Percentiles rank a stretch among this genome's conserved stretches.
These are phyloP conservation scores for Xylariaceae sp. DNA, from an alignment of 2,329 filamentous ascomycete genomes.

Conservation along the genomic window DNA sequence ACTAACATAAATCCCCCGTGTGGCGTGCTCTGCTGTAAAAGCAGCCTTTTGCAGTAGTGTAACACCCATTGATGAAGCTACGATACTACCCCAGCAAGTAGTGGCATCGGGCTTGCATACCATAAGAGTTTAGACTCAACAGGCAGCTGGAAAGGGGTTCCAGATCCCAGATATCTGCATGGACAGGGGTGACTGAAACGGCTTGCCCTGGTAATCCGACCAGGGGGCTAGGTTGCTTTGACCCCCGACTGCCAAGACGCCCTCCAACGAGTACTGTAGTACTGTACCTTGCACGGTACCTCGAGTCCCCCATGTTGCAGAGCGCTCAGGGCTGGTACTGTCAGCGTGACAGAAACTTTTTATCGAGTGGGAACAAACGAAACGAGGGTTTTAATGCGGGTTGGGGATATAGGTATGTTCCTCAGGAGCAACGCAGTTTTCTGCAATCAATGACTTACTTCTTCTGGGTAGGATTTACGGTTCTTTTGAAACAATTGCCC, in stretches of 20 bases:
- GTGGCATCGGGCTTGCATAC: slow-evolving; percentile 36
- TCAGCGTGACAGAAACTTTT: slow-evolving; percentile 26
- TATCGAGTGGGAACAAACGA: slow-evolving; percentile 4
- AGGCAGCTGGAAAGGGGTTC: slow-evolving; percentile 27
- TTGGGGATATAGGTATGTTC: slow-evolving; percentile 8
- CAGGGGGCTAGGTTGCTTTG: slow-evolving; percentile 31
- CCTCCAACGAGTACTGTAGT: slow-evolving; percentile 18
- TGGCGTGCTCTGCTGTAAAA: neutral
- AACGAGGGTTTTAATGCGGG: slow-evolving; percentile 1
- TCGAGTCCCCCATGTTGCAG: slow-evolving; percentile 13
- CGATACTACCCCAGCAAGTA: slow-evolving; percentile 26
- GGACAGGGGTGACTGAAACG: slow-evolving; percentile 43
- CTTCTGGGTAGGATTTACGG: neutral
- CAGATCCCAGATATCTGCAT: slow-evolving; percentile 40
- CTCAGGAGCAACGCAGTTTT: neutral
- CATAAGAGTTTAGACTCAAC: slow-evolving; percentile 37
- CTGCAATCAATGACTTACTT: neutral
- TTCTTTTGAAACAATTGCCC: neutral
- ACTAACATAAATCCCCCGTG: slow-evolving; percentile 11
- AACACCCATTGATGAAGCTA: slow-evolving; percentile 23
- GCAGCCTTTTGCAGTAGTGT: slow-evolving; percentile 3
- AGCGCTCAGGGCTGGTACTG: slow-evolving; percentile 2
- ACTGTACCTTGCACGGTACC: slow-evolving; percentile 18
- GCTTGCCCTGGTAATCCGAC: slow-evolving; percentile 35
- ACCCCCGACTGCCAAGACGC: slow-evolving; percentile 27